Evolutionary conservation across 768 basidiomycete genomes (phyloP), one percentile per base, ranked within the genome.

Genomic region (Clitopilus hobsonii): DNA sequence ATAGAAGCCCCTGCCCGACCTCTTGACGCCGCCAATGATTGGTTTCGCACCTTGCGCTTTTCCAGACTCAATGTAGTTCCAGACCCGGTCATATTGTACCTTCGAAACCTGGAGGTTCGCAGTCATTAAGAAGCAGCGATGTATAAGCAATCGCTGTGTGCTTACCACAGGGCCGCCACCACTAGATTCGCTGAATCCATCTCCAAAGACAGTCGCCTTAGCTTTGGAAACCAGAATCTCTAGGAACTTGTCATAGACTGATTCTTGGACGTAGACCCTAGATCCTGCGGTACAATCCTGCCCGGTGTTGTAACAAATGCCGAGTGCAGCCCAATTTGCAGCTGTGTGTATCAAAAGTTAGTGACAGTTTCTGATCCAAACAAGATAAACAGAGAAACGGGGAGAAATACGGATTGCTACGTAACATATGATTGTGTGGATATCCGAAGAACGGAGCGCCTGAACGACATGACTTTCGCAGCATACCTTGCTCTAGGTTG

Each of bases 221-320:
- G 87, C 84, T 66, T 86, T 87, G 20, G 74, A 70, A 11, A 87
- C 80, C 36, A 94, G 71, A 52, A 86, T 60, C 25, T 76, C 68
- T 26, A 95, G 63, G 68, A 97, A 95, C 66, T 84, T 86, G 67
- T 97, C 91, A 66, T 97, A 91, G 51, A 95, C 78, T 22, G 80
- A 79, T 52, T 94, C 88, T 65, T 98, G 94, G 20, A 93, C 92
- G 65, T 91, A 94, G 30, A 94, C 73, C 13, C 95, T 83, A 28
- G 93, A 95, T 36, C 95, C 93, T 22, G 94, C 94, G 2, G 90
- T 92, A 69, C 95, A 97, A 65, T 93, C 91, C 70, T 96, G 91
- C n/a, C 92, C 91, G 29, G 88, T 84, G 62, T 92, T 92, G 71
- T 90, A 94, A 61, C 87, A 85, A 54, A 94, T 88, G 20, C 94